Base-by-base conservation (phyloP, 352 stramenopile species). In the Lagenidium giganteum region DNA sequence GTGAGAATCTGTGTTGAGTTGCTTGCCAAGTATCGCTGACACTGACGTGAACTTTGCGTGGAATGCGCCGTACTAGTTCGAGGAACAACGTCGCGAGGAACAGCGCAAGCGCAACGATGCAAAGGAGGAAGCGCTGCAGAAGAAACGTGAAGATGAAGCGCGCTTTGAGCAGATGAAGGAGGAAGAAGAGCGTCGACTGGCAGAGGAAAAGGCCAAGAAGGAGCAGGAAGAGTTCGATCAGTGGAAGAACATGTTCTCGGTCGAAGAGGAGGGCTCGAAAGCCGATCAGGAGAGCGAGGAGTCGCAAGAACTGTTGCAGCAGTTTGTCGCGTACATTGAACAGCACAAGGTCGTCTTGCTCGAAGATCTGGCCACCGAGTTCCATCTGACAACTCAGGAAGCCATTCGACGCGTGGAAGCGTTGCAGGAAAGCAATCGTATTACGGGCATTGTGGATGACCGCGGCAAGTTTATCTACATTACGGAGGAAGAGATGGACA, bases 401-500 rank as follows among this genome's bases (percentile, higher is more conserved):
- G 72, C 73, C 12, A 86, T 87, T 38, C 49, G 81, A 36, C 75
- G 75, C 7, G 60, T 88, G 8, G 62, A 84, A 44, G 51, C 66
- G 13, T 42, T 91, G 12, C 73, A 86, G 36, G 35, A 52, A 9
- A 46, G 53, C 1, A 77, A 80, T 35, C 75, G 73, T 14, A 61
- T 91, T 41, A 83, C 73, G 5, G 79, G 79, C 14, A 77, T 91
- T 23, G 59, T 91, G 23, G 75, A 91, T 34, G 79, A 91, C 36
- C 73, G 76, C 20, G 79, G 79, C 46, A 88, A 88, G 46, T 88
- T 88, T 54, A 87, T 91, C 39, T 84, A 74, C 48, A 83, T 91
- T 40, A 86, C 75, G 1, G 71, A 87, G 29, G 64, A 83, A 28
- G 73, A 88, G 39, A 87, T 91, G 73, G 64, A 86, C 49, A 73